Conservation (phyloP, 306 rosid species). For the Lathyrus oleraceus region DNA sequence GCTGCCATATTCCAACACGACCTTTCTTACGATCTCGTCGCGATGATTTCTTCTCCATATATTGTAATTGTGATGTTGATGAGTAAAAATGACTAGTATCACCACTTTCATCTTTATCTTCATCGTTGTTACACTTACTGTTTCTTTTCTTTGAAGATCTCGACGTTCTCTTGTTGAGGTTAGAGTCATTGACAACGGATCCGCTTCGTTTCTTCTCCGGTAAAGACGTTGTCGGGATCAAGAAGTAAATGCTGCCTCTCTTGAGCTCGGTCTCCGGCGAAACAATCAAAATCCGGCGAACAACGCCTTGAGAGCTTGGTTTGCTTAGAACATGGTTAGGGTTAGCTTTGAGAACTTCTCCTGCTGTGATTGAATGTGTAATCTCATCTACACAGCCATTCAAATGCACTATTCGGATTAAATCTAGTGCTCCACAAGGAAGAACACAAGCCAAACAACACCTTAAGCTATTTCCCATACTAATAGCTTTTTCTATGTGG, state of each 20-base stretch:
- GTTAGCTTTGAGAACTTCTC: conserved; percentile 71
- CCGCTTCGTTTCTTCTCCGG: conserved; percentile 51
- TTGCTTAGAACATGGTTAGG: conserved; percentile 83
- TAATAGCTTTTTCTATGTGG: not conserved
- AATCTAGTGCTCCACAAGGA: conserved; percentile 92
- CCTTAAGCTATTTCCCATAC: conserved; percentile 88
- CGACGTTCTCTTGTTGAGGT: conserved; percentile 10
- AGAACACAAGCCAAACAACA: conserved; percentile 93
- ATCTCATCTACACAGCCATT: conserved; percentile 79
- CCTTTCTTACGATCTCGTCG: conserved; percentile 60
- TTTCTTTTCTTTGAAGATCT: conserved; percentile 40
- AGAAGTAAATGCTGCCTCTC: conserved; percentile 84
- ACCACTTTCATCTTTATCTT: not conserved
- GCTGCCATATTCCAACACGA: conserved; percentile 59
- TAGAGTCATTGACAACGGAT: not conserved
- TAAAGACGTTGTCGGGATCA: conserved; percentile 73
- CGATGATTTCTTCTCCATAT: conserved; percentile 54
- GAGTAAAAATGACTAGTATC: not conserved
- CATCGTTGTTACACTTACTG: not conserved
- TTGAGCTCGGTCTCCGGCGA: conserved; percentile 85
- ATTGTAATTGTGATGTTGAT: conserved; percentile 13
- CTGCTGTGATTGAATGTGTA: conserved; percentile 69
- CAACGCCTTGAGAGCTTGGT: conserved; percentile 74
- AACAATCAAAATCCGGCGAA: conserved; percentile 71
- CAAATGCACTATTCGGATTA: conserved; percentile 88